Conservation (phyloP, 2,329 filamentous ascomycete genomes). For the Monosporascus cannonballus region DNA sequence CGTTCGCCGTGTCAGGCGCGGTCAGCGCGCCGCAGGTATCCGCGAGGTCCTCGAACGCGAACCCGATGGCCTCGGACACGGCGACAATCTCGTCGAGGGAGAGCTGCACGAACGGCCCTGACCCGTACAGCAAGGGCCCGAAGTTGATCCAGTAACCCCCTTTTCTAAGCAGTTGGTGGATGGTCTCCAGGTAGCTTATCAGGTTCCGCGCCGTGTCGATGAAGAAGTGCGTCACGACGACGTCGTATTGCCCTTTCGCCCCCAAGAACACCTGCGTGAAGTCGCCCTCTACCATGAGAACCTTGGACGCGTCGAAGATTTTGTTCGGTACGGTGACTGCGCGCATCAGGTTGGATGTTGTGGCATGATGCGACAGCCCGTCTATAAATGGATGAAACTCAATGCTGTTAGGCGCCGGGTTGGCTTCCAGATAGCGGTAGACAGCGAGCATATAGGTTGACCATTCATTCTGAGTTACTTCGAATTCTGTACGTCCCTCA, state of each 20-base stretch:
- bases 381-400: slow-evolving; percentile 47
- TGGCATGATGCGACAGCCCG: slow-evolving; percentile 49
- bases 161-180: slow-evolving; percentile 36
- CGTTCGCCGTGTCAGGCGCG: slow-evolving; percentile 17
- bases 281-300: slow-evolving; percentile 49
- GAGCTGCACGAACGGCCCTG: slow-evolving; percentile 47
- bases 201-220: slow-evolving; percentile 55
- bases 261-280: slow-evolving; percentile 39
- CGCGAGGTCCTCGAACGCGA: slow-evolving; percentile 40
- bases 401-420: slow-evolving; percentile 17
- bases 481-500: slow-evolving; percentile 29
- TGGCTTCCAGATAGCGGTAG: slow-evolving; percentile 41
- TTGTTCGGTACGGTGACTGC: slow-evolving; percentile 39
- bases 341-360: slow-evolving; percentile 40
- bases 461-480: slow-evolving; percentile 52
- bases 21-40: slow-evolving; percentile 36
- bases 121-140: slow-evolving; percentile 50
- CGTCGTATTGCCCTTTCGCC: slow-evolving; percentile 33
- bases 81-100: slow-evolving; percentile 46
- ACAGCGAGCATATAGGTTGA: slow-evolving; percentile 51
- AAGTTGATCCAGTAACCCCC: slow-evolving; percentile 52
- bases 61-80: slow-evolving; percentile 43
- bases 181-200: slow-evolving; percentile 48
- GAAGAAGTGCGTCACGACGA: slow-evolving; percentile 52
- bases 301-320: slow-evolving; percentile 24